Evolutionary conservation across 2,329 filamentous ascomycete species (phyloP).

Genomic region (Septoria linicola): DNA sequence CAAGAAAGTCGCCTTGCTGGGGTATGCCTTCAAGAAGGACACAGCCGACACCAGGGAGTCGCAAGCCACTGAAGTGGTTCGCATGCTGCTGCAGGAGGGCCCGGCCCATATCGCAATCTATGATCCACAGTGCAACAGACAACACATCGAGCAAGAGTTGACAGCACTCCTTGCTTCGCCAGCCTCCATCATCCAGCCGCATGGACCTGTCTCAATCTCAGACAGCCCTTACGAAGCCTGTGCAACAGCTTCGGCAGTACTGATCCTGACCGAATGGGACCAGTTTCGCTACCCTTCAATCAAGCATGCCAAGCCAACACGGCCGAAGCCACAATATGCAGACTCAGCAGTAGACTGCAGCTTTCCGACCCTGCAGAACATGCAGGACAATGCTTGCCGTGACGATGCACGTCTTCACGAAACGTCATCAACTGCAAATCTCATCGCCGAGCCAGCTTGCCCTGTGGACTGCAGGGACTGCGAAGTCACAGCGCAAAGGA

Average conservation of each 20-base stretch:
- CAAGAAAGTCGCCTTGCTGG: conserved; percentile 70
- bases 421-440: too few relatives aligned
- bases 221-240: conserved; percentile 31
- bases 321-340: not conserved
- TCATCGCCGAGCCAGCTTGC: conserved; percentile 2
- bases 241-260: conserved; percentile 32
- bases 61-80: conserved; percentile 66
- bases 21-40: conserved; percentile 77
- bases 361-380: conserved; percentile 8
- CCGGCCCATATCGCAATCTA: conserved; percentile 62
- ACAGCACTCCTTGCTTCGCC: conserved; percentile 17
- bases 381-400: not conserved
- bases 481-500: not conserved
- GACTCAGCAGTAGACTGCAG: conserved; percentile 2
- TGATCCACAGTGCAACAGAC: conserved; percentile 53
- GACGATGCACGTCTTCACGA: not conserved
- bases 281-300: conserved; percentile 31
- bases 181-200: conserved; percentile 9
- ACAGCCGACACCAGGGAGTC: conserved; percentile 73
- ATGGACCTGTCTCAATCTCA: conserved; percentile 27
- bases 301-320: conserved; percentile 23
- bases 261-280: conserved; percentile 38
- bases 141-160: conserved; percentile 36
- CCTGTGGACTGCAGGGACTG: conserved; percentile 5
- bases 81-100: conserved; percentile 62